A percentile compares a stretch with the other conserved stretches of the same genome.
These are phyloP conservation scores for Fraxinus cuspidata DNA, from an alignment of 257 asterid genomes.

Conservation along the genomic window DNA sequence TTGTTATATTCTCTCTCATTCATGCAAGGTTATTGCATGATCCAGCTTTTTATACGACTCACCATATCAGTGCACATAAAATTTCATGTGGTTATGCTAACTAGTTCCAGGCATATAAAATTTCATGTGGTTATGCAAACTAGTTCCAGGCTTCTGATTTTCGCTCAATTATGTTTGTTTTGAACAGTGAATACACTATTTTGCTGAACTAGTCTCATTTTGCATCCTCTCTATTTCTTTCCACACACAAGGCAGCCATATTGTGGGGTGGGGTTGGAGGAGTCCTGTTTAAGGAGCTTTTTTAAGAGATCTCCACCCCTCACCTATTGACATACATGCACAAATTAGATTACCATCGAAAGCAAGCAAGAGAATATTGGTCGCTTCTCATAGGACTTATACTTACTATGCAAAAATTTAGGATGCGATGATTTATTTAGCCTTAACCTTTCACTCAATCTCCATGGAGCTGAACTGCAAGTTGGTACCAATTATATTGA, in stretches of 20 bases:
- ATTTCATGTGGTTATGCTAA: neutral
- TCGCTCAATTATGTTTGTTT: neutral
- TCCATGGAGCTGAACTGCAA: neutral
- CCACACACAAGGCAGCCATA: neutral
- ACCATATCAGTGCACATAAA: neutral
- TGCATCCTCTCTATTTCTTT: neutral
- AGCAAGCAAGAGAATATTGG: neutral
- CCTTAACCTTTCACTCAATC: neutral
- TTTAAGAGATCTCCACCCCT: neutral
- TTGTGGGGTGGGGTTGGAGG: neutral
- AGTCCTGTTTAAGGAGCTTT: neutral
- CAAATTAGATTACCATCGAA: neutral
- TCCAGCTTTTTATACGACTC: constrained; percentile 21
- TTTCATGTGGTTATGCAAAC: neutral
- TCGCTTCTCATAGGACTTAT: neutral
- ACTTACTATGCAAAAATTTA: neutral
- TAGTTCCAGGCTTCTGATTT: neutral
- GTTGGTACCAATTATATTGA: neutral
- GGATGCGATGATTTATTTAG: neutral
- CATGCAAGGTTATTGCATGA: constrained; percentile 5
- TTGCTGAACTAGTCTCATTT: neutral
- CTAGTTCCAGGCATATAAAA: neutral
- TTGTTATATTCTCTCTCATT: constrained; percentile 7
- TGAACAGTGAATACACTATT: neutral
- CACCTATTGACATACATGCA: neutral